These are phyloP conservation scores for Wallacemonas sp. DNA, from an alignment of 208 protist species.

Conservation along the genomic window DNA sequence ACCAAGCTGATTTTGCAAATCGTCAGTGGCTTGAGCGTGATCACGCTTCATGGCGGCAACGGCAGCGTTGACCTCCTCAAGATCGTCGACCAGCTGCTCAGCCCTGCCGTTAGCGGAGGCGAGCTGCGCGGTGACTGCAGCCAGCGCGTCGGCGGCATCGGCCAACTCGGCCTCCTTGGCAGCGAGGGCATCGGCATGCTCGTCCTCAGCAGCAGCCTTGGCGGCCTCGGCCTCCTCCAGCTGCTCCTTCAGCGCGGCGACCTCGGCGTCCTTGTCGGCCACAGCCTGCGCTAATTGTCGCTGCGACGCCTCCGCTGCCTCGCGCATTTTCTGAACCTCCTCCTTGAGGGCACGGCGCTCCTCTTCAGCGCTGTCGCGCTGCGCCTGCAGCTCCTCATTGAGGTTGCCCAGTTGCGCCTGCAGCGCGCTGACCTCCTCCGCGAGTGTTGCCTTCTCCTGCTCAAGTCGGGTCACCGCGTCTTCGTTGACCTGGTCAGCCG, in stretches of 20 bases:
- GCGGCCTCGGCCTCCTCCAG: slow-evolving; percentile 13
- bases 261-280: slow-evolving; percentile 3
- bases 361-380: background rate
- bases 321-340: too few species aligned
- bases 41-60: too few species aligned
- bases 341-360: background rate
- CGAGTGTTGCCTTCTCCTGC: background rate
- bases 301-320: too few species aligned
- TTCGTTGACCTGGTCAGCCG: slow-evolving; percentile 3
- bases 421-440: slow-evolving; percentile 14
- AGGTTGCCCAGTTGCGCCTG: slow-evolving; percentile 7
- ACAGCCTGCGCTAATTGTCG: background rate
- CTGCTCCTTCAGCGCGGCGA: slow-evolving; percentile 17
- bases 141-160: background rate
- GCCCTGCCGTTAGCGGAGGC: background rate
- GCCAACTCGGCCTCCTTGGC: slow-evolving; percentile 8
- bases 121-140: background rate
- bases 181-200: background rate
- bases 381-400: background rate
- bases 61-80: background rate
- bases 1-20: too few species aligned
- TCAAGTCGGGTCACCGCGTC: slow-evolving; percentile 2
- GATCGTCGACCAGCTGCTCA: background rate
- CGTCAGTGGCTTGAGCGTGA: too few species aligned
- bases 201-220: slow-evolving; percentile 9